Conservation (phyloP, 768 basidiomycete genomes). For the Collybiopsis luxurians region DNA sequence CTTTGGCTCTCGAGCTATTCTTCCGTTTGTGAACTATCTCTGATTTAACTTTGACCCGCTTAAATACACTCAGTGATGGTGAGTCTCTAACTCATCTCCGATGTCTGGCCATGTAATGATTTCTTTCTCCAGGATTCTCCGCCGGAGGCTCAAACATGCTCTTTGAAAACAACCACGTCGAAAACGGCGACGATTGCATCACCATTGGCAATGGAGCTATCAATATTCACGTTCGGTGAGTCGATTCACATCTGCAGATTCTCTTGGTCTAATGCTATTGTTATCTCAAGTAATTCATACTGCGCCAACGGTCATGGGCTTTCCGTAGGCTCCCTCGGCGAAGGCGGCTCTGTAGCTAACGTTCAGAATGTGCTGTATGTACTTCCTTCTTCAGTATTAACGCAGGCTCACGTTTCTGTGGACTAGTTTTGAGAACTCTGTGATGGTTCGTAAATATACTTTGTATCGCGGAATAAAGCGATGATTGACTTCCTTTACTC, state of each 20-base stretch:
- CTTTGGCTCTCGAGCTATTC: neutral
- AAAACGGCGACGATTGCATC: conserved; percentile 63
- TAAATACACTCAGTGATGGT: conserved; percentile 34
- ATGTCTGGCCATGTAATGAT: neutral
- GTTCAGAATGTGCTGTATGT: conserved; percentile 57
- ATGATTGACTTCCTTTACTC: neutral
- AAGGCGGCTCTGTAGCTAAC: conserved; percentile 42
- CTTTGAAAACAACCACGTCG: conserved; percentile 55
- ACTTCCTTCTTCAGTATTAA: neutral
- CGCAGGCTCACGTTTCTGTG: too few relatives aligned
- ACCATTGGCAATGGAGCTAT: conserved; percentile 56
- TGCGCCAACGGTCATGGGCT: conserved; percentile 61
- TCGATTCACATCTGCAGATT: neutral
- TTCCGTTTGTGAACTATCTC: neutral
- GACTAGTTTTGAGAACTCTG: conserved; percentile 41
- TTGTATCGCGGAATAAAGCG: neutral
- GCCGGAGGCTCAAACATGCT: conserved; percentile 55
- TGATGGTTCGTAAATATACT: conserved; percentile 31
- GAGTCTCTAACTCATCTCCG: conserved; percentile 21
- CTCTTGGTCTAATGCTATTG: too few relatives aligned
- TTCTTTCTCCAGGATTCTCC: conserved; percentile 38
- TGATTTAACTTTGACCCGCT: too few relatives aligned
- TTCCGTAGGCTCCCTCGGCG: conserved; percentile 50
- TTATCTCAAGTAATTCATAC: conserved; percentile 41
- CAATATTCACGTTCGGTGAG: conserved; percentile 48